phyloP scores from a whole-genome alignment of 257 asterid species.

The Solanum virginianum region DNA sequence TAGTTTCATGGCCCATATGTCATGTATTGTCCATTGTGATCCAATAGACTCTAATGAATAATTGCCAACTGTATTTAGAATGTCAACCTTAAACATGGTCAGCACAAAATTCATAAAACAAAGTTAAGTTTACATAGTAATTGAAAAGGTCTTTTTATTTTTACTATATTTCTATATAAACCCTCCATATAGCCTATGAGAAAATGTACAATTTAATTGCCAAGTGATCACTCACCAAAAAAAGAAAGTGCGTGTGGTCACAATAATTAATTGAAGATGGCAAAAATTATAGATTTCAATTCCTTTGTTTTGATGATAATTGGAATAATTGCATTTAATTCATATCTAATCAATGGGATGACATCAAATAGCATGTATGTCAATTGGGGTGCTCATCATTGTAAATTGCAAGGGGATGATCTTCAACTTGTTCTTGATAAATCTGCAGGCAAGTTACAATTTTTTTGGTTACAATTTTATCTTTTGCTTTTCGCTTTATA shows the following conservation, averaged over 20 bases:
- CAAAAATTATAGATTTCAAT: background rate
- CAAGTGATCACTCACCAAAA: background rate
- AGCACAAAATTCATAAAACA: background rate
- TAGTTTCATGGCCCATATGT: background rate
- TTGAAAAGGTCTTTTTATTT: background rate
- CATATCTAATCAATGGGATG: background rate
- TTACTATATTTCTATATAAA: background rate
- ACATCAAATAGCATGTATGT: slow-evolving; percentile 1
- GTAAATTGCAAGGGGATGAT: background rate
- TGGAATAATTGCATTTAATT: background rate
- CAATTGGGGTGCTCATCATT: background rate
- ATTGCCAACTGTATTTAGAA: background rate
- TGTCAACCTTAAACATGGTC: background rate
- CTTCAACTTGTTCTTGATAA: background rate
- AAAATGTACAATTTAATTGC: background rate
- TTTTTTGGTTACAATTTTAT: background rate
- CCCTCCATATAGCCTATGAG: background rate
- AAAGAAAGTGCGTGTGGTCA: background rate
- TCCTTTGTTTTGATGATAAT: background rate
- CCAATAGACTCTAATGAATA: background rate
- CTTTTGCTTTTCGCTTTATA: no score
- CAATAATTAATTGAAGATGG: background rate
- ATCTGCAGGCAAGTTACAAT: background rate
- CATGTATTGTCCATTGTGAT: background rate
- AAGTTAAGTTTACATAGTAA: background rate